Base-by-base conservation (phyloP, 2,329 filamentous ascomycete genomes). In the Metarhizium brunneum region DNA sequence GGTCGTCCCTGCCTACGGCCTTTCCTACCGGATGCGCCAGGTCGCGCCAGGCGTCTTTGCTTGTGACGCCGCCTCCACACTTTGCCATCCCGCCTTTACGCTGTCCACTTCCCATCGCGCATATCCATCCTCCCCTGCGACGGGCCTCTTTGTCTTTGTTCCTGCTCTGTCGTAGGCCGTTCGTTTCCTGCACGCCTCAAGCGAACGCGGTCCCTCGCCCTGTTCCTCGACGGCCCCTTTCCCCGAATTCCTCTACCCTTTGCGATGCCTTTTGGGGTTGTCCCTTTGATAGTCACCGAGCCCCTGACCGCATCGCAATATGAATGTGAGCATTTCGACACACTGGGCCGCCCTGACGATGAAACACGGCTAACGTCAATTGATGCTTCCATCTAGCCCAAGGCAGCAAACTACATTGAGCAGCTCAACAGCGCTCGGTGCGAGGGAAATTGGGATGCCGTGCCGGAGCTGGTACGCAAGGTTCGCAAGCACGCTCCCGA, bases 401-500 rank as follows among this genome's bases (percentile, higher is more conserved):
- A 99, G 76, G 92, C 86, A 59, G 81, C 81, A 63, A 83, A 86
- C 68, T 97, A 97, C 72, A 81, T 96, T 63, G 80, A 82, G 68
- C 83, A 85, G 71, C 83, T 99, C 66, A 90, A 97, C 70, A 81
- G 86, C 63, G 91, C 90, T 61, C 87, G 94, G 66, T 95, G 90
- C 71, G 85, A 92, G 65, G 91, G 88, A 53, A 86, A 85, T 69
- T 99, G 94, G 94, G 79, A 84, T 62, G 84, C 88, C 35, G 81
- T 97, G 35, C 89, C 90, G 30, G 92, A 97, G 74, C 81, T 95
- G 60, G 86, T 94, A 65, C 85, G 92, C 69, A 99, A 99, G 73
- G 82, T 97, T 66, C 88, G 87, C 66, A 97, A 99, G 72, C 92
- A 99, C 80, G 89, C 91, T 64, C 87, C 91, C 45, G 83, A 88